Base-by-base conservation (phyloP, 2,329 filamentous ascomycete genomes). In the Claviceps purpurea region DNA sequence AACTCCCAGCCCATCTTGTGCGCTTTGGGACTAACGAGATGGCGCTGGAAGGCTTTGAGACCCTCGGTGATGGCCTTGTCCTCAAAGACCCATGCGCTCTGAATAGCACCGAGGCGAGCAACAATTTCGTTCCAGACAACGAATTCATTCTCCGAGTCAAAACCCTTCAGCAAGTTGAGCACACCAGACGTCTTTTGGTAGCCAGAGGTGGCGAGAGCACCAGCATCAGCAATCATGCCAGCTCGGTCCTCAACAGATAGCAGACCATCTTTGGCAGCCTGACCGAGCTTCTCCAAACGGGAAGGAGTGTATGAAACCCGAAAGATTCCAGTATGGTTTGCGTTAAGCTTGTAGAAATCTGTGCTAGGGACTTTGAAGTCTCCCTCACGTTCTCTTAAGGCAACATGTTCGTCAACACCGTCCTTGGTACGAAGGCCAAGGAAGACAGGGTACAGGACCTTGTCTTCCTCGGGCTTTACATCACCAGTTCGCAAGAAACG, bases 261-360 rank as follows among this genome's bases (percentile, higher is more conserved):
- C 10, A 90, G 76, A 14, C 65, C 66, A 0, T 63, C 62, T 69
- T 87, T 93, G 47, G 89, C 91, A 52, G 90, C 88, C 63, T 89
- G 73, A 26, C 91, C 91, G 40, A 97, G 83, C 74, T 95, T 95
- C 59, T 82, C 77, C 45, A 97, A 78, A 39, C 91, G 84, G 61
- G 88, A 84, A 2, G 89, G 85, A 2, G 82, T 77, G 71, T 97
- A 97, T 0, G 84, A 87, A 0, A 90, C 96, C 55, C 91, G 83
- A 74, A 94, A 97, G 57, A 96, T 84, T 58, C 87, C 87, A 22
- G 89, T 90, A 68, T 96, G 91, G 64, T 96, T 89, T 16, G 91
- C 89, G 64, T 97, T 97, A 55, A 97, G 74, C 76, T 97, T 97
- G 81, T 86, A 97, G 71, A 97, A 96, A 62, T 95, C 88, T 50